Evolutionary conservation across 495 filamentous ascomycete genomes (phyloP).

Genomic region (Penicillium canescens): DNA sequence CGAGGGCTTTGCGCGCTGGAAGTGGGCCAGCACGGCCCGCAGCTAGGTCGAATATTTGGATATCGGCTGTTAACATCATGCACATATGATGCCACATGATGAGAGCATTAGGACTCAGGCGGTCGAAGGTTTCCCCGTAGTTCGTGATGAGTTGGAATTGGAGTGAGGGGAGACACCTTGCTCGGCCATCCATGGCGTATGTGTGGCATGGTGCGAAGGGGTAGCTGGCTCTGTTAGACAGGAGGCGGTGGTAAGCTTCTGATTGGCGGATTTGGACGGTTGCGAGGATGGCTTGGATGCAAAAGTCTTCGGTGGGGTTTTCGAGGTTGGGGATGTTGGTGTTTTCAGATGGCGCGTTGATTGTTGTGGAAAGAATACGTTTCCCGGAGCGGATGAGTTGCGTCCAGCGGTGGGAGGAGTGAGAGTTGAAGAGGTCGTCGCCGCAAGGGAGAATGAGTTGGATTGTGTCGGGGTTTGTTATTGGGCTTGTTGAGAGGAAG

Average conservation of each 20-base stretch:
- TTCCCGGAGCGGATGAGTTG: constrained; percentile 43
- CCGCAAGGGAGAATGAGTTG: constrained; percentile 50
- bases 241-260: constrained; percentile 46
- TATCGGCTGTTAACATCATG: constrained; percentile 52
- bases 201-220: constrained; percentile 47
- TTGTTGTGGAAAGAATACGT: constrained; percentile 38
- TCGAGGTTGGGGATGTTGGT: constrained; percentile 38
- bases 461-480: constrained; percentile 47
- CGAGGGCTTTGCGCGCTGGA: constrained; percentile 47
- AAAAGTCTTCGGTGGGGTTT: constrained; percentile 36
- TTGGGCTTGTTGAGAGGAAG: constrained; percentile 48
- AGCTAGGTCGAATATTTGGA: constrained; percentile 51
- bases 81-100: constrained; percentile 55
- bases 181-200: constrained; percentile 46
- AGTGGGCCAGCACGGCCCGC: constrained; percentile 47
- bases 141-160: constrained; percentile 40
- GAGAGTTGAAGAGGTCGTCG: constrained; percentile 46
- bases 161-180: constrained; percentile 39
- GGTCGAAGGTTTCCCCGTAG: constrained; percentile 42
- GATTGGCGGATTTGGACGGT: constrained; percentile 46
- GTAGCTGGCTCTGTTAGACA: constrained; percentile 41
- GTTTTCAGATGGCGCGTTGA: constrained; percentile 40
- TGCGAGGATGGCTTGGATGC: constrained; percentile 39
- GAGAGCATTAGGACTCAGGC: constrained; percentile 45
- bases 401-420: constrained; percentile 47